Evolutionary conservation across 2,329 filamentous ascomycete genomes (phyloP).

Genomic region (Sarocladium oryzae): DNA sequence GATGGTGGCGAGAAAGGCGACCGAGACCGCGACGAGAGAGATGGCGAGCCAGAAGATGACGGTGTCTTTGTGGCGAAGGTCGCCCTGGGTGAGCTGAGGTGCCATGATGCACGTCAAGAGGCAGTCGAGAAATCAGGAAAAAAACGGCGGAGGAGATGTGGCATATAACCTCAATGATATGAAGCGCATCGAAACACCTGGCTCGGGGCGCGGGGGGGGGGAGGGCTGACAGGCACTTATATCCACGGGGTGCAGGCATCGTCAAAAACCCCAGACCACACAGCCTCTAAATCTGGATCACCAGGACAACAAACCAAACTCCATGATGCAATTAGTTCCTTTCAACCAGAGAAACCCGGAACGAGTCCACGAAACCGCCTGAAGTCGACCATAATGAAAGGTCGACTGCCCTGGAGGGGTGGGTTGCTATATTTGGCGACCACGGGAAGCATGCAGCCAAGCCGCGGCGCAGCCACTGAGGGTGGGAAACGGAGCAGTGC

Average conservation of each 20-base stretch:
- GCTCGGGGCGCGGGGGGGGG: too few relatives aligned
- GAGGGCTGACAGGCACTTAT: not conserved
- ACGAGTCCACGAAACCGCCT: too few relatives aligned
- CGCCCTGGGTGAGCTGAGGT: not conserved
- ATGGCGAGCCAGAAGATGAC: conserved; percentile 7
- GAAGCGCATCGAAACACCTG: not conserved
- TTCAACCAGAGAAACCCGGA: too few relatives aligned
- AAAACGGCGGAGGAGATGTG: not conserved
- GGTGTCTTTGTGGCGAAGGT: conserved; percentile 2
- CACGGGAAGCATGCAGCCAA: too few relatives aligned
- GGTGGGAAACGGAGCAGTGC: too few relatives aligned
- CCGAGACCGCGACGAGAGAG: not conserved
- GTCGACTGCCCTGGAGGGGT: not conserved
- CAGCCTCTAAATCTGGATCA: not conserved
- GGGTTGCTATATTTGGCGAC: not conserved
- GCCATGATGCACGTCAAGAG: not conserved
- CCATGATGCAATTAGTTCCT: too few relatives aligned
- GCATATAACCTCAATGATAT: not conserved
- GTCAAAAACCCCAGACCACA: not conserved
- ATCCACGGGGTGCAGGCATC: not conserved
- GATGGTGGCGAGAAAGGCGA: conserved; percentile 4
- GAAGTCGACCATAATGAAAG: too few relatives aligned
- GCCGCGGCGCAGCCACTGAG: too few relatives aligned
- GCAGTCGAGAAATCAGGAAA: conserved; percentile 2
- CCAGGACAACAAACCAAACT: not conserved